A percentile compares a stretch with the other conserved stretches of the same genome.
Evolutionary conservation across 345 rosid species (phyloP).

Genomic region (Brassica incana): DNA sequence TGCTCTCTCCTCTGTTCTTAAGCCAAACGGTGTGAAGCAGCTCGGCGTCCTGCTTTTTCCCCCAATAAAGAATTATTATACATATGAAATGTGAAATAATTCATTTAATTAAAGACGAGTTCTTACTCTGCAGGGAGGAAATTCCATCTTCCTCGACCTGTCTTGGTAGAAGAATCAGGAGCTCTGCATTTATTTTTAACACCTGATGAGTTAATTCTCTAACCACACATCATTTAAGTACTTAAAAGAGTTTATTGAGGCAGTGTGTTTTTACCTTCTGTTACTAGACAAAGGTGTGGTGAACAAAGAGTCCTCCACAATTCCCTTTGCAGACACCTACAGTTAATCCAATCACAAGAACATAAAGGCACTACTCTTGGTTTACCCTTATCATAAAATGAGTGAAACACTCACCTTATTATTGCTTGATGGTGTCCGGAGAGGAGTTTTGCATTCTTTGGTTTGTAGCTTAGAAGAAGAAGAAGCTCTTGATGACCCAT

Average conservation of each 20-base stretch:
- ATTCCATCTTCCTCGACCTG: slow-evolving; percentile 60
- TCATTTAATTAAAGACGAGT: background rate
- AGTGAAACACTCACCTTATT: slow-evolving; percentile 31
- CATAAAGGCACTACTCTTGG: background rate
- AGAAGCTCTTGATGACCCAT: slow-evolving; percentile 54
- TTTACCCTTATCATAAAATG: background rate
- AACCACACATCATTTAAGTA: background rate
- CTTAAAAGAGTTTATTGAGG: background rate
- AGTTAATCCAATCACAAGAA: slow-evolving; percentile 2
- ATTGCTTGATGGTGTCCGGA: slow-evolving; percentile 52
- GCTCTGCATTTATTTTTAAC: slow-evolving; percentile 50
- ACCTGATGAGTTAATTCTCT: slow-evolving; percentile 30
- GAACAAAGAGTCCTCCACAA: slow-evolving; percentile 42
- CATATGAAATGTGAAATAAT: too few relatives aligned
- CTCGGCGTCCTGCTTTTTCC: slow-evolving; percentile 71
- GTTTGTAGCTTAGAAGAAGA: slow-evolving; percentile 43
- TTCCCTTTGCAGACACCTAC: slow-evolving; percentile 47
- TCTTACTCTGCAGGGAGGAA: slow-evolving; percentile 80
- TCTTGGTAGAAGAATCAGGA: slow-evolving; percentile 50
- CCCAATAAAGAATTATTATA: too few relatives aligned
- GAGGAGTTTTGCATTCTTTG: slow-evolving; percentile 64
- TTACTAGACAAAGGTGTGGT: slow-evolving; percentile 54
- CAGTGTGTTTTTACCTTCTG: slow-evolving; percentile 46
- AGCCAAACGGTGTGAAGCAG: slow-evolving; percentile 61
- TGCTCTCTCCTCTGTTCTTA: slow-evolving; percentile 84